A percentile compares a stretch with the other conserved stretches of the same genome.
These are phyloP conservation scores for Trametes punicea DNA, from an alignment of 768 basidiomycete genomes.

Conservation along the genomic window DNA sequence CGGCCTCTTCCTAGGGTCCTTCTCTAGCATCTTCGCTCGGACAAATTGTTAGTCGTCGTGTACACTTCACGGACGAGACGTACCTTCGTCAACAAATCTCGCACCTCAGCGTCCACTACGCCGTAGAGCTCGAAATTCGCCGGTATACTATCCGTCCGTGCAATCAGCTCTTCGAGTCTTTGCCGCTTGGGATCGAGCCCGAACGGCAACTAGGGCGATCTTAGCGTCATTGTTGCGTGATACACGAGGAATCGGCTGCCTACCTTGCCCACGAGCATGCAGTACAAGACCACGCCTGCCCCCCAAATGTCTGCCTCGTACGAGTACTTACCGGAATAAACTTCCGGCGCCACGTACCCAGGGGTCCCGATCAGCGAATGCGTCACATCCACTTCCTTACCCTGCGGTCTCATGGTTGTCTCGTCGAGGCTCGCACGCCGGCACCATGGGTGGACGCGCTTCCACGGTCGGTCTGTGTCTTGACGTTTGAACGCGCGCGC, in stretches of 20 bases:
- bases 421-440: not conserved
- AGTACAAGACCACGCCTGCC: slow-evolving; percentile 38
- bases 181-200: slow-evolving; percentile 15
- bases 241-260: not conserved
- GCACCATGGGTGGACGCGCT: slow-evolving; percentile 5
- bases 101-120: slow-evolving; percentile 1
- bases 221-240: not conserved
- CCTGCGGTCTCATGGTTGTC: not conserved
- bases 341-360: slow-evolving; percentile 47
- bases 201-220: slow-evolving; percentile 12
- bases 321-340: slow-evolving; percentile 42
- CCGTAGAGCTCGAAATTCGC: slow-evolving; percentile 9
- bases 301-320: slow-evolving; percentile 46
- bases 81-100: slow-evolving; percentile 19
- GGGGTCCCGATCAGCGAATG: slow-evolving; percentile 35
- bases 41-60: not conserved
- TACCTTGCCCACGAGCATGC: slow-evolving; percentile 25
- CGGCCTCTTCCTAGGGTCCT: slow-evolving; percentile 16
- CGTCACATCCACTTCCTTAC: slow-evolving; percentile 1
- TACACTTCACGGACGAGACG: not conserved
- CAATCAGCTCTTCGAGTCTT: slow-evolving; percentile 12
- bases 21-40: slow-evolving; percentile 23
- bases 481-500: slow-evolving; percentile 24
- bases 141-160: slow-evolving; percentile 7
- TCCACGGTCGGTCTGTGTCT: slow-evolving; percentile 11